Evolutionary conservation across 192 early-diverging fungal genomes (phyloP).

Genomic region (Coemansia sp.): DNA sequence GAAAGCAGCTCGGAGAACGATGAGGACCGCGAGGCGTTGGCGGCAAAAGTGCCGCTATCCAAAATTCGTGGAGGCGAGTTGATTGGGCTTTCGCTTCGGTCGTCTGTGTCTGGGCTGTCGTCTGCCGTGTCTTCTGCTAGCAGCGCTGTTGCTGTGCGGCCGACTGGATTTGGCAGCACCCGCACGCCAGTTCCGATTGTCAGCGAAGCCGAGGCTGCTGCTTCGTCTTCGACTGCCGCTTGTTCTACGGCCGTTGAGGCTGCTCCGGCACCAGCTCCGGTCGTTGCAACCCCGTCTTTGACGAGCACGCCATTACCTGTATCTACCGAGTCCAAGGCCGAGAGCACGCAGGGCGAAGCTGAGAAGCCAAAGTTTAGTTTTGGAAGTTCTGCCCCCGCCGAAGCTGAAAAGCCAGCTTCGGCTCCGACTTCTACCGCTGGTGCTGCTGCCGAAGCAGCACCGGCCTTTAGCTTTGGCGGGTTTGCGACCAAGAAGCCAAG

Average conservation of each 20-base stretch:
- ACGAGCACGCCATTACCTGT: not conserved
- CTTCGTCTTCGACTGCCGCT: not conserved
- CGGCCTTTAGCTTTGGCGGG: constrained; percentile 22
- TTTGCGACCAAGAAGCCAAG: constrained; percentile 14
- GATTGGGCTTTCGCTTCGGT: constrained; percentile 43
- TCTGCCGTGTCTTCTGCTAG: constrained; percentile 7
- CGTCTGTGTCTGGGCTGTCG: constrained; percentile 18
- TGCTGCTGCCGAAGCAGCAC: constrained; percentile 1
- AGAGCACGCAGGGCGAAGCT: not conserved
- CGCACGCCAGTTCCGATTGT: constrained; percentile 41
- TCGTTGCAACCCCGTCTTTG: not conserved
- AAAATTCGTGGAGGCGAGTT: constrained; percentile 53
- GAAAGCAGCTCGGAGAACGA: constrained; percentile 35
- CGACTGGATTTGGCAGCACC: constrained; percentile 49
- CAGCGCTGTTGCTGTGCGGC: constrained; percentile 20
- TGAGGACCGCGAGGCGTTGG: constrained; percentile 45
- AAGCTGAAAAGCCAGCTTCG: constrained; percentile 2
- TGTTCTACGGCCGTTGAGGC: not conserved
- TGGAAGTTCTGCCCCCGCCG: not conserved
- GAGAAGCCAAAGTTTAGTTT: constrained; percentile 19
- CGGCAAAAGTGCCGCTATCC: constrained; percentile 40
- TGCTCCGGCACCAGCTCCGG: not conserved
- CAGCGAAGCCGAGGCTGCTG: constrained; percentile 21
- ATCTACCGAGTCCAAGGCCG: not conserved
- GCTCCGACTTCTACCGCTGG: not conserved